These are phyloP conservation scores for Podaxis carcinomalis DNA, from an alignment of 768 basidiomycete species.

Conservation along the genomic window DNA sequence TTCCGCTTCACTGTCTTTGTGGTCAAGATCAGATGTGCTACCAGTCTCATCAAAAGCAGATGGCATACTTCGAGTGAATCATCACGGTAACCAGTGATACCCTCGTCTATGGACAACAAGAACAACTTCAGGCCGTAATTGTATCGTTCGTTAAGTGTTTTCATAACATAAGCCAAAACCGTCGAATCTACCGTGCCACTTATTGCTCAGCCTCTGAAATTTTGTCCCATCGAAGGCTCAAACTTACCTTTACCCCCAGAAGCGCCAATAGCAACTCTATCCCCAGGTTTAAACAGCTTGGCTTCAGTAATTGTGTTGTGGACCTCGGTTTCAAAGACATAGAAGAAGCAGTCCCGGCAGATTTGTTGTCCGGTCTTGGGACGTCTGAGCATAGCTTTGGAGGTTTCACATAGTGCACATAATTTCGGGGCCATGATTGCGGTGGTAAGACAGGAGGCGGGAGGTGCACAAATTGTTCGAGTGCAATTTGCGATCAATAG, in stretches of 20 bases:
- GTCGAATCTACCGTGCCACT: slow-evolving; percentile 73
- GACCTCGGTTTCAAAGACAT: slow-evolving; percentile 96
- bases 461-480: not conserved
- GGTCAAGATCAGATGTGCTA: not conserved
- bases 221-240: not conserved
- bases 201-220: not conserved
- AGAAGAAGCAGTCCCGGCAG: slow-evolving; percentile 94
- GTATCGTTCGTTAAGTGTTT: slow-evolving; percentile 90
- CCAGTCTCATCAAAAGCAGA: not conserved
- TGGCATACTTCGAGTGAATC: slow-evolving; percentile 83
- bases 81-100: slow-evolving; percentile 96
- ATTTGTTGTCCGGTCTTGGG: slow-evolving; percentile 98
- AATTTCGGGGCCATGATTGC: slow-evolving; percentile 68
- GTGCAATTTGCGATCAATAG: not conserved
- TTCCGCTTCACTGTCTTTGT: slow-evolving; percentile 94
- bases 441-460: not conserved
- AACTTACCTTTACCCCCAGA: slow-evolving; percentile 92
- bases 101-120: slow-evolving; percentile 95
- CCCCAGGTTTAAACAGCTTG: slow-evolving; percentile 80
- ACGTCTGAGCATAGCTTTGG: slow-evolving; percentile 84
- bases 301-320: slow-evolving; percentile 91
- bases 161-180: slow-evolving; percentile 96
- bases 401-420: slow-evolving; percentile 72
- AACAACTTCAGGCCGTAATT: slow-evolving; percentile 88
- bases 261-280: slow-evolving; percentile 95